Conservation (phyloP, 345 rosid species). For the Zanthoxylum bungeanum region DNA sequence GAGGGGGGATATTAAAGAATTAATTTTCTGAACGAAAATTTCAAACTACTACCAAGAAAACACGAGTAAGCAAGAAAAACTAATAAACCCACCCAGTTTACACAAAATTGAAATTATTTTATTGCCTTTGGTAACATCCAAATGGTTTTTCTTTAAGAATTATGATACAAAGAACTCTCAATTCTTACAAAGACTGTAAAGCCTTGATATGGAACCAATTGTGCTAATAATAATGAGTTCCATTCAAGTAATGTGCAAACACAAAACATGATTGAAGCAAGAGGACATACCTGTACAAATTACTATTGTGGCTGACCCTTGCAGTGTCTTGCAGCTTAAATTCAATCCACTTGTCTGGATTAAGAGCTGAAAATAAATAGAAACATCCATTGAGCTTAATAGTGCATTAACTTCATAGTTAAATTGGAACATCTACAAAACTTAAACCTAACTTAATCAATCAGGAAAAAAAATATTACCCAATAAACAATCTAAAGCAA, state of each 20-base stretch:
- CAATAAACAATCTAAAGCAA: neutral
- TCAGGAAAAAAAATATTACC: neutral
- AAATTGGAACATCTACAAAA: neutral
- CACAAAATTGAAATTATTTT: neutral
- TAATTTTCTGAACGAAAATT: neutral
- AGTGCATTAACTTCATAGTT: neutral
- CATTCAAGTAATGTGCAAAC: neutral
- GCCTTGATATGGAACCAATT: neutral
- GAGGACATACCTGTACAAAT: slow-evolving; percentile 67
- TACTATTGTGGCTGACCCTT: slow-evolving; percentile 86
- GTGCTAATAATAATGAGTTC: neutral
- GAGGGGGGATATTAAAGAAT: slow-evolving; percentile 15
- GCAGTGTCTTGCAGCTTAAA: slow-evolving; percentile 94
- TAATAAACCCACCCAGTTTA: neutral
- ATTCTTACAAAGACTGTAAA: neutral
- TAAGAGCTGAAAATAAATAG: slow-evolving; percentile 54
- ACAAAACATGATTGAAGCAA: neutral
- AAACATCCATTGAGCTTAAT: slow-evolving; percentile 7
- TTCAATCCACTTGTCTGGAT: slow-evolving; percentile 88
- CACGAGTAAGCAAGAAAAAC: neutral
- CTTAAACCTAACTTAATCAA: neutral
- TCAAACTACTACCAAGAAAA: neutral
- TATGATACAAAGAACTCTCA: neutral
- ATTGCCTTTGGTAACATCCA: neutral
- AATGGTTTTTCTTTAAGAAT: neutral